Percentiles rank a stretch among this genome's conserved stretches.
These are phyloP conservation scores for Barnettozyma siamensis DNA, from an alignment of 805 yeast genomes.

Conservation along the genomic window DNA sequence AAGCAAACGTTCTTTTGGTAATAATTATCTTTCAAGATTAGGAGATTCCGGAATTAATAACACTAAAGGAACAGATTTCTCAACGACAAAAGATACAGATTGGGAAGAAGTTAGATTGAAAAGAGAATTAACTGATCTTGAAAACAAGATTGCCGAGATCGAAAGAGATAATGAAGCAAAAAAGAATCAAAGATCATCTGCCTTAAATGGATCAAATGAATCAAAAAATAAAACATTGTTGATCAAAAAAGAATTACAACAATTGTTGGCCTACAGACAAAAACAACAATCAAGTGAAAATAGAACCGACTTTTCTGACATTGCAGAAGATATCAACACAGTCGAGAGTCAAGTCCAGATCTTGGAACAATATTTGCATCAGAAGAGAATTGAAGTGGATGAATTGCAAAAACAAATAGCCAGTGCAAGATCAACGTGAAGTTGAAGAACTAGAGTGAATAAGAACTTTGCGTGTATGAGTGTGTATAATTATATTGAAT, in stretches of 20 bases:
- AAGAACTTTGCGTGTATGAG: too few relatives aligned
- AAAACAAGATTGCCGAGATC: slow-evolving; percentile 53
- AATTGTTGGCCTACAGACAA: slow-evolving; percentile 73
- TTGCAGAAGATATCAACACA: slow-evolving; percentile 56
- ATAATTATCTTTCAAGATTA: slow-evolving; percentile 48
- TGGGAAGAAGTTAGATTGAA: slow-evolving; percentile 88
- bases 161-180: slow-evolving; percentile 40
- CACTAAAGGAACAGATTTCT: slow-evolving; percentile 61
- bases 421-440: slow-evolving; percentile 9
- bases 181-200: slow-evolving; percentile 25
- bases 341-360: slow-evolving; percentile 73
- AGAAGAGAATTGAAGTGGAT: slow-evolving; percentile 56
- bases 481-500: too few relatives aligned
- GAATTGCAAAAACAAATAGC: slow-evolving; percentile 40
- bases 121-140: slow-evolving; percentile 72
- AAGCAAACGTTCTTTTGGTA: slow-evolving; percentile 41
- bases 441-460: too few relatives aligned
- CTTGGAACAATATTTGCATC: slow-evolving; percentile 60
- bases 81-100: slow-evolving; percentile 66
- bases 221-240: slow-evolving; percentile 24
- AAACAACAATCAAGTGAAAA: slow-evolving; percentile 41
- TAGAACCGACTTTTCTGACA: slow-evolving; percentile 38
- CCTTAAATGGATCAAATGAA: slow-evolving; percentile 21
- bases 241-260: slow-evolving; percentile 67
- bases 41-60: slow-evolving; percentile 38